Evolutionary conservation across 306 rosid genomes (phyloP).

Genomic region (Pterocarpus santalinus): DNA sequence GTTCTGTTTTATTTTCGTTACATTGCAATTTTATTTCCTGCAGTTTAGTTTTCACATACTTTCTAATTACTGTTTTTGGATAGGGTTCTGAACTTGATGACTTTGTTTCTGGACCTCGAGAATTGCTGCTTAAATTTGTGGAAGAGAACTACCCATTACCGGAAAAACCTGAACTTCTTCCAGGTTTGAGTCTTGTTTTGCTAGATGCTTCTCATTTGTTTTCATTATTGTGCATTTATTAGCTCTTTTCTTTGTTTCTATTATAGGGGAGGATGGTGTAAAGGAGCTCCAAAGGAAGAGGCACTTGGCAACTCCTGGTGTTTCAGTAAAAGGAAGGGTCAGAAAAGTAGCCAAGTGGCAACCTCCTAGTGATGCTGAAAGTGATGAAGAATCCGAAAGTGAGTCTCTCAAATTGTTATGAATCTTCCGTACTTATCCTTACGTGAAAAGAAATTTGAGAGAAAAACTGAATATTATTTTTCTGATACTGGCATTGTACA

Average conservation of each 20-base stretch:
- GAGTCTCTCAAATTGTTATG: conserved; percentile 55
- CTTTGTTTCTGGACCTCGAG: conserved; percentile 98
- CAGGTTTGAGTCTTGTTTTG: conserved; percentile 61
- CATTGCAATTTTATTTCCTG: conserved; percentile 22
- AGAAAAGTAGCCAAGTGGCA: conserved; percentile 87
- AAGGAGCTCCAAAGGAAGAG: conserved; percentile 98
- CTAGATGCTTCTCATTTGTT: conserved; percentile 43
- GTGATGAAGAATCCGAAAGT: conserved; percentile 93
- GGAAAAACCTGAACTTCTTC: conserved; percentile 89
- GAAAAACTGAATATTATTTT: too few relatives aligned
- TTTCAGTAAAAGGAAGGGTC: conserved; percentile 92
- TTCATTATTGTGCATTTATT: conserved; percentile 37
- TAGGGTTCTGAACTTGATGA: conserved; percentile 99
- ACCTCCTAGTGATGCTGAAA: conserved; percentile 85
- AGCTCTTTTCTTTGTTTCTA: conserved; percentile 36
- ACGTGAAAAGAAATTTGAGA: neutral
- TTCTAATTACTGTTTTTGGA: conserved; percentile 33
- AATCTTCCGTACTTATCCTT: conserved; percentile 42
- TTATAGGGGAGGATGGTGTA: conserved; percentile 86
- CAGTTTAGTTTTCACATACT: conserved; percentile 31
- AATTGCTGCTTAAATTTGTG: conserved; percentile 90
- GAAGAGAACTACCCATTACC: conserved; percentile 99
- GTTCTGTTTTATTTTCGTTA: conserved; percentile 46
- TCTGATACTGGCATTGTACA: too few relatives aligned
- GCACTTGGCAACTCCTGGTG: conserved; percentile 91